These are phyloP conservation scores for Salvia rosmarinus DNA, from an alignment of 257 asterid species.

Conservation along the genomic window DNA sequence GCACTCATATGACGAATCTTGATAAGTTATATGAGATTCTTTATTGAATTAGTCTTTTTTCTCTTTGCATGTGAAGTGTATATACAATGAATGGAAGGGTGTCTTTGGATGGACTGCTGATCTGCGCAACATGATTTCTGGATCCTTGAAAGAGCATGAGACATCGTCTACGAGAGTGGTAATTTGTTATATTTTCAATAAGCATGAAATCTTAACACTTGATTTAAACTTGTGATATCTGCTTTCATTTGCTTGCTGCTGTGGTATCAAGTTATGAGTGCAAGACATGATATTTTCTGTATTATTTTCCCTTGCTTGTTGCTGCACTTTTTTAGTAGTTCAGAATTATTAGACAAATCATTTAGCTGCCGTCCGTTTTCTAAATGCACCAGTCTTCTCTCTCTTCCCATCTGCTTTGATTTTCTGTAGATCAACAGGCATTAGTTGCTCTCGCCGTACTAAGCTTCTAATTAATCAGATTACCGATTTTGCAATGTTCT, in stretches of 20 bases:
- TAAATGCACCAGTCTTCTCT: background rate
- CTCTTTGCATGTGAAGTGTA: conserved; percentile 52
- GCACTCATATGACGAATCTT: background rate
- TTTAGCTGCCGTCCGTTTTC: conserved; percentile 9
- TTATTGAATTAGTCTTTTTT: background rate
- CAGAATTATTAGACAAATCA: background rate
- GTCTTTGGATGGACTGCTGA: conserved; percentile 76
- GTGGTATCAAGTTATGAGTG: background rate
- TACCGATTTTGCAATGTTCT: conserved; percentile 5
- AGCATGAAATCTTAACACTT: background rate
- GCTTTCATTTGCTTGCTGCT: background rate
- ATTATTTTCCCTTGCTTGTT: conserved; percentile 12
- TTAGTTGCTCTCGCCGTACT: background rate
- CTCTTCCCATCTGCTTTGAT: background rate
- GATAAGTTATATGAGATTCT: background rate
- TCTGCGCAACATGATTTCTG: conserved; percentile 59
- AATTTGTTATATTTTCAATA: conserved; percentile 25
- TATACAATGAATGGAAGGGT: conserved; percentile 86
- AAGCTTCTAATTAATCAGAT: background rate
- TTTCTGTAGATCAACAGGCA: conserved; percentile 10
- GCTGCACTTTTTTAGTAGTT: background rate
- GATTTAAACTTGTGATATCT: background rate
- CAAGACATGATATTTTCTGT: conserved; percentile 11
- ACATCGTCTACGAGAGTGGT: conserved; percentile 67
- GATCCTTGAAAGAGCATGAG: conserved; percentile 61